A percentile compares a stretch with the other conserved stretches of the same genome.
phyloP scores from a whole-genome alignment of 2,329 filamentous ascomycete species.

The Cryphonectria nitschkei region DNA sequence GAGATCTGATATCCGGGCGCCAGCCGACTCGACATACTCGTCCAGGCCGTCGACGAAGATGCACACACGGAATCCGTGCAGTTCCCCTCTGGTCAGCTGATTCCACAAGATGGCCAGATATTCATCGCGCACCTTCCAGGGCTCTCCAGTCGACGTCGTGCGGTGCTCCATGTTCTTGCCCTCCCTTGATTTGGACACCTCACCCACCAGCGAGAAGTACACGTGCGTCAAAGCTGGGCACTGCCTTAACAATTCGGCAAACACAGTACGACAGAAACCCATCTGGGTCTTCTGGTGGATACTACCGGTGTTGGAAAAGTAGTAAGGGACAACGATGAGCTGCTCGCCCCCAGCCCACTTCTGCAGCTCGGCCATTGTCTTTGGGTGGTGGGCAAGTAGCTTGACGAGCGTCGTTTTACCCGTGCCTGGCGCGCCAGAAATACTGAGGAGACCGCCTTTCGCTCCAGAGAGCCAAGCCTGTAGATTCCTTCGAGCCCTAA shows the following conservation, averaged over 20 bases:
- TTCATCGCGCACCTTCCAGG: neutral
- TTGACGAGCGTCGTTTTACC: conserved; percentile 30
- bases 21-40: conserved; percentile 4
- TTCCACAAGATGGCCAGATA: neutral
- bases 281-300: neutral
- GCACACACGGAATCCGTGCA: neutral
- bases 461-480: conserved; percentile 12
- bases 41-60: conserved; percentile 16
- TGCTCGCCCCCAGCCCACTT: conserved; percentile 20
- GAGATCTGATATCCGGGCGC: neutral
- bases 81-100: neutral
- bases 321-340: conserved; percentile 23
- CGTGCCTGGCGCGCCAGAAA: conserved; percentile 26
- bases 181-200: neutral
- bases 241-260: conserved; percentile 4
- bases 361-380: conserved; percentile 9
- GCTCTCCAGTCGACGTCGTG: neutral
- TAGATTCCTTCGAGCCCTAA: neutral
- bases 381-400: conserved; percentile 19
- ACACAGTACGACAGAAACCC: neutral
- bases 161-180: neutral
- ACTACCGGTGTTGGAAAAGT: conserved; percentile 22
- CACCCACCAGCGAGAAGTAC: neutral
- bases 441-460: conserved; percentile 13
- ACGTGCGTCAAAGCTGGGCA: neutral